Percentiles rank a stretch among this genome's conserved stretches.
These are phyloP conservation scores for Citropsis articulata DNA, from an alignment of 345 rosid genomes.

Conservation along the genomic window DNA sequence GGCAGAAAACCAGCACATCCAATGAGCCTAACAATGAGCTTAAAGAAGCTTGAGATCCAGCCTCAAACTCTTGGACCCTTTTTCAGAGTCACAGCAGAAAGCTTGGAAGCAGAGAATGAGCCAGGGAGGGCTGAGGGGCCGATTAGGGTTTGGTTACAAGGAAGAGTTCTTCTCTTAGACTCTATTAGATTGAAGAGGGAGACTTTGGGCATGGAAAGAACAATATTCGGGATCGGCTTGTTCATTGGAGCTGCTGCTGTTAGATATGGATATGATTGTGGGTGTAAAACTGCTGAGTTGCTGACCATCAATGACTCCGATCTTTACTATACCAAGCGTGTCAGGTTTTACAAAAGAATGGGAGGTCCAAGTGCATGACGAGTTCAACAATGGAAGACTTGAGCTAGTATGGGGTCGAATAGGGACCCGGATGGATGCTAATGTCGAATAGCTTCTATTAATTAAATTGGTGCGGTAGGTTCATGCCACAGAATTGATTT, in stretches of 20 bases:
- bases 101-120: conserved; percentile 52
- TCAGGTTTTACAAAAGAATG: conserved; percentile 73
- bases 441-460: conserved; percentile 55
- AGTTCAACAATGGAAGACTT: conserved; percentile 72
- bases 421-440: conserved; percentile 89
- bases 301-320: conserved; percentile 90
- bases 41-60: conserved; percentile 38
- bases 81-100: conserved; percentile 71
- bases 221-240: conserved; percentile 83
- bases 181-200: conserved; percentile 65
- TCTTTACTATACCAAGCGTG: conserved; percentile 83
- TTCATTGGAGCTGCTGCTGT: conserved; percentile 88
- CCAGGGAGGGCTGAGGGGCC: conserved; percentile 74
- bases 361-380: conserved; percentile 83
- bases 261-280: conserved; percentile 64
- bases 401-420: conserved; percentile 89
- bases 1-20: background rate
- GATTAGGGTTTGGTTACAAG: conserved; percentile 69
- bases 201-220: conserved; percentile 67
- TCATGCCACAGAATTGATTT: conserved; percentile 29
- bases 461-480: conserved; percentile 65
- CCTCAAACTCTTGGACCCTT: conserved; percentile 68
- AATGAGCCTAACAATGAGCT: background rate
- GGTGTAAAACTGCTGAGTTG: conserved; percentile 71
- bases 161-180: conserved; percentile 79